phyloP scores from a whole-genome alignment of 345 rosid genomes.

The Eutrema yunnanense region DNA sequence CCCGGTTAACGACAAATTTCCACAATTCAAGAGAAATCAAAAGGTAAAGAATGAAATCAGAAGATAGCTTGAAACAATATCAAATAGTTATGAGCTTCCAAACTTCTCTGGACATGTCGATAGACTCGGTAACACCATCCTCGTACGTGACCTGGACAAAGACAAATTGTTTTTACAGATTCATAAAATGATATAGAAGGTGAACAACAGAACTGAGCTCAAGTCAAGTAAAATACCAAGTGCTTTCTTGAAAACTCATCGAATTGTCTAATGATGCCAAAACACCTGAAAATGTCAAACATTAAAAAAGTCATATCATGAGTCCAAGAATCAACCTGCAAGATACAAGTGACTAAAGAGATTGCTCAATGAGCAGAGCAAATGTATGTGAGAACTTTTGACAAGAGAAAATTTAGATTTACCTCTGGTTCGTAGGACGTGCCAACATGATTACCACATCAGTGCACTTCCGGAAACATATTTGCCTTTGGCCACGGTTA shows the following conservation, averaged over 20 bases:
- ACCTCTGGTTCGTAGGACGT: constrained; percentile 51
- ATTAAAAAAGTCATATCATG: not conserved
- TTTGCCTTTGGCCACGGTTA: constrained; percentile 22
- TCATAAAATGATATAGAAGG: not conserved
- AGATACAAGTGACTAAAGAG: not conserved
- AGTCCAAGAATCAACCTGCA: not conserved
- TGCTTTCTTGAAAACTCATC: constrained; percentile 59
- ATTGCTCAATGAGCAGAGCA: not conserved
- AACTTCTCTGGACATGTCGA: constrained; percentile 63
- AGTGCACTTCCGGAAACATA: constrained; percentile 45
- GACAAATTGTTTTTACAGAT: not conserved
- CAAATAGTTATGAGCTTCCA: constrained; percentile 53
- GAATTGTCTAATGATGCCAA: constrained; percentile 60
- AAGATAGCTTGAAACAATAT: not conserved
- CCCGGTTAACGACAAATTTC: not conserved
- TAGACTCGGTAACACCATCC: constrained; percentile 50
- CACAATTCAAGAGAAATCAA: not conserved
- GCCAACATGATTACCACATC: constrained; percentile 57
- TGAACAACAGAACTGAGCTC: not conserved
- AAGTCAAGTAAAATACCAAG: constrained; percentile 36
- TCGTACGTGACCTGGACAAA: constrained; percentile 63
- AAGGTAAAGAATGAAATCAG: not conserved
- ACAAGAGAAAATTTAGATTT: not conserved
- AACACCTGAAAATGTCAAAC: constrained; percentile 37
- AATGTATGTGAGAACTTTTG: not conserved